These are phyloP conservation scores for Ambrosiella cleistominuta DNA, from an alignment of 2,329 filamentous ascomycete species.

Conservation along the genomic window DNA sequence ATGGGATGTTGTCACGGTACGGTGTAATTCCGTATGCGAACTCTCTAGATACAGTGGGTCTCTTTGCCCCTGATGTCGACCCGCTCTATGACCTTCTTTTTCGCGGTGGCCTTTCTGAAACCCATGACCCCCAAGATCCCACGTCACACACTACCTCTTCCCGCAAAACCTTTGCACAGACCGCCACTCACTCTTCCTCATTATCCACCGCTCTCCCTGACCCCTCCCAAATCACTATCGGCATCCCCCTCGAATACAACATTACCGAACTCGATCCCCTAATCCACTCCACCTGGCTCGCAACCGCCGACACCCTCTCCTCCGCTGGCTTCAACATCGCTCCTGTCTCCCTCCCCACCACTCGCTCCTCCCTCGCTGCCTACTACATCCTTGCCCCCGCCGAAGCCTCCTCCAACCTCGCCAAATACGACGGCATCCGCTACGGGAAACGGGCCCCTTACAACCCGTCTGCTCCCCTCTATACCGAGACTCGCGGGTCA, in stretches of 20 bases:
- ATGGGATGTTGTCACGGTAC: constrained; percentile 69
- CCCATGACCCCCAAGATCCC: constrained; percentile 54
- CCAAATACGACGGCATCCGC: constrained; percentile 92
- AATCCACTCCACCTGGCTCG: constrained; percentile 54
- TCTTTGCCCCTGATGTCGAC: constrained; percentile 42
- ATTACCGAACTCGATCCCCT: constrained; percentile 56
- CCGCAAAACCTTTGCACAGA: constrained; percentile 30
- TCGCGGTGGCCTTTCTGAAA: constrained; percentile 29
- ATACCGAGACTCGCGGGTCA: constrained; percentile 53
- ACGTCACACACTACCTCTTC: constrained; percentile 46
- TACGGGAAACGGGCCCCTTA: constrained; percentile 47
- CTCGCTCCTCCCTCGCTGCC: constrained; percentile 68
- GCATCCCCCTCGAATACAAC: constrained; percentile 65
- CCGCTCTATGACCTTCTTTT: constrained; percentile 34
- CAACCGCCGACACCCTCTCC: constrained; percentile 41
- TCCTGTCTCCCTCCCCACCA: constrained; percentile 65
- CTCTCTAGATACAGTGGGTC: constrained; percentile 75
- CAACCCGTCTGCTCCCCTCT: constrained; percentile 41
- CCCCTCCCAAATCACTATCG: constrained; percentile 28
- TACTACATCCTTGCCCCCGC: constrained; percentile 94
- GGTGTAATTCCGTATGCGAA: constrained; percentile 87
- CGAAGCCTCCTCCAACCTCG: constrained; percentile 87
- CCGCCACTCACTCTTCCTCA: constrained; percentile 24
- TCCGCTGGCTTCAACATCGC: constrained; percentile 52
- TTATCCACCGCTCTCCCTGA: constrained; percentile 10